A percentile compares a stretch with the other conserved stretches of the same genome.
Evolutionary conservation across 2,329 filamentous ascomycete genomes (phyloP).

Genomic region (Penicillium oxalicum): DNA sequence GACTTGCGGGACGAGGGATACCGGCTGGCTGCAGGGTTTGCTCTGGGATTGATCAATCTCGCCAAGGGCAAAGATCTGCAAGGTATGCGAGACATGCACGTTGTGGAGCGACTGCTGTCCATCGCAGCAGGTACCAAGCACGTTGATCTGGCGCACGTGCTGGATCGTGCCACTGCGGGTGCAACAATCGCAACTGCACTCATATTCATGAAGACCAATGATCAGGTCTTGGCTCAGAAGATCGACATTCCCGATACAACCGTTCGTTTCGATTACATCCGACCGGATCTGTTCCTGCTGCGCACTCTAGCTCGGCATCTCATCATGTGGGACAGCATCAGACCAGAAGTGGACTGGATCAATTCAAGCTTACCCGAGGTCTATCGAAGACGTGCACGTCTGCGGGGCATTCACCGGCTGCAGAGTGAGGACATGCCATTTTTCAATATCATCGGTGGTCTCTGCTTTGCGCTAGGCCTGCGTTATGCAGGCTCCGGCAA

Average conservation of each 20-base stretch:
- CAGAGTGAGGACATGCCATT: conserved; percentile 82
- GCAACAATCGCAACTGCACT: conserved; percentile 84
- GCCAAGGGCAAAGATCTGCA: conserved; percentile 82
- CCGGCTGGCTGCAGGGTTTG: conserved; percentile 85
- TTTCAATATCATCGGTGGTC: conserved; percentile 82
- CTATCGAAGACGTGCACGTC: conserved; percentile 58
- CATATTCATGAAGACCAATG: conserved; percentile 96
- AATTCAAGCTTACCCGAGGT: conserved; percentile 63
- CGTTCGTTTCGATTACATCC: conserved; percentile 89
- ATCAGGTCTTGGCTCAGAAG: conserved; percentile 78
- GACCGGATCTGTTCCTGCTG: conserved; percentile 85
- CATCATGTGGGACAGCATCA: conserved; percentile 85
- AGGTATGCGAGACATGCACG: conserved; percentile 86
- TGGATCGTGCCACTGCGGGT: conserved; percentile 89
- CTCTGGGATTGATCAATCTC: conserved; percentile 89
- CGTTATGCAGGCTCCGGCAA: conserved; percentile 70
- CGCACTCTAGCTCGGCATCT: conserved; percentile 84
- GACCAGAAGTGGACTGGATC: conserved; percentile 69
- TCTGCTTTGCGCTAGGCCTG: conserved; percentile 73
- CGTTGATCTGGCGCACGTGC: conserved; percentile 83
- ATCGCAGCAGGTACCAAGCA: conserved; percentile 85
- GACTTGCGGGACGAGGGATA: conserved; percentile 91
- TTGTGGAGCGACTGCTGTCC: conserved; percentile 79
- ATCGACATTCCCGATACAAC: conserved; percentile 87
- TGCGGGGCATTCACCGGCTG: conserved; percentile 57